Evolutionary conservation across 192 early-diverging fungal genomes (phyloP), one percentile per base, ranked within the genome.

Genomic region (Paraglomus occultum): DNA sequence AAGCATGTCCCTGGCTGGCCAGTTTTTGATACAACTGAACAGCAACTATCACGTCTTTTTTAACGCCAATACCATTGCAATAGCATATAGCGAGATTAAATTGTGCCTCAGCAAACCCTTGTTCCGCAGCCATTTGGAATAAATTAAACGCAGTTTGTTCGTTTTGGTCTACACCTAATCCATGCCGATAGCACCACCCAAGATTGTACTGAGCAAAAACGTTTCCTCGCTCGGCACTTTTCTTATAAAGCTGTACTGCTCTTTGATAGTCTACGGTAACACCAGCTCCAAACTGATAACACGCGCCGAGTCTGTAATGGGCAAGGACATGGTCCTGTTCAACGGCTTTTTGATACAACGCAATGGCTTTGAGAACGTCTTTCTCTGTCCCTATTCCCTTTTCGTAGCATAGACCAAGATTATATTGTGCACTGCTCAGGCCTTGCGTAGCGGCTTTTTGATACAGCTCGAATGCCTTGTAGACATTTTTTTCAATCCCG

Each of bases 11-110:
- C 50, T 87, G 79, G 20, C 77, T 79, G 7, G 81, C 83, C 1
- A 84, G 82, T 46, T 77, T 78, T 8, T 61, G 73, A 44, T 87
- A 87, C 83, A 83, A 86, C 61, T 78, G 59, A 66, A 94, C 82
- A 23, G 91, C 91, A 47, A 76, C 72, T 14, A 61, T 74, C 20
- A 83, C 81, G 71, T 91, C 85, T 75, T 90, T 86, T 38, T 82
- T 83, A 8, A 81, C 79, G 18, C 87, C 92, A 63, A 90, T 84
- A 7, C 80, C 91, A 74, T 93, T 89, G 39, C 89, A 87, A 67
- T 89, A 94, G 66, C 91, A 94, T 70, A 87, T 91, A n/a, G 91
- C 93, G 11, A 93, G 76, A 71, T 85, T 86, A 77, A 73, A 86
- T 70, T 84, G 81, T 14, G 79, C 54, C 1, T 57, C 17, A 31